Evolutionary conservation across 768 basidiomycete genomes (phyloP).

Genomic region (Leccinum disarticulatum): DNA sequence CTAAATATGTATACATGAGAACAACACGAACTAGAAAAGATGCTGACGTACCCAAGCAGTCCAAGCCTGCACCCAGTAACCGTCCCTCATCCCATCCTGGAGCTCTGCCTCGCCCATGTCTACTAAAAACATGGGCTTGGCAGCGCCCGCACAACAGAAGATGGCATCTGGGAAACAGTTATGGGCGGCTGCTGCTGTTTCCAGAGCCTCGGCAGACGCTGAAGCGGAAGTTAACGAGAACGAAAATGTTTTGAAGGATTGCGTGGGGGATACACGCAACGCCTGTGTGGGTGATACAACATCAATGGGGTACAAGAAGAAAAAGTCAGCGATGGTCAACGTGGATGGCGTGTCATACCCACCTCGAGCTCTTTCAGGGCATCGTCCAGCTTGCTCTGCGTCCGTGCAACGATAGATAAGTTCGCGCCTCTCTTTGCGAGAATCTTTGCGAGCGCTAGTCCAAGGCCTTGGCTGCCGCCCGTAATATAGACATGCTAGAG

Average conservation of each 20-base stretch:
- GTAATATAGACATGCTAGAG: slow-evolving; percentile 81
- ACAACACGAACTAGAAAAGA: background rate
- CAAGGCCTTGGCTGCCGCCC: slow-evolving; percentile 81
- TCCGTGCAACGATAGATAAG: slow-evolving; percentile 83
- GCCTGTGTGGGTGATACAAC: slow-evolving; percentile 36
- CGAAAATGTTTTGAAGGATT: slow-evolving; percentile 66
- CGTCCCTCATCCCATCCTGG: slow-evolving; percentile 37
- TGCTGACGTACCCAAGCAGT: slow-evolving; percentile 41
- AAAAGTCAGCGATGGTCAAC: background rate
- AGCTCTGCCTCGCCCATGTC: slow-evolving; percentile 65
- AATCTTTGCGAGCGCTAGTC: slow-evolving; percentile 67
- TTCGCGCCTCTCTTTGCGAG: slow-evolving; percentile 71
- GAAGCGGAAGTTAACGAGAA: slow-evolving; percentile 56
- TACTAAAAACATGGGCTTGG: slow-evolving; percentile 72
- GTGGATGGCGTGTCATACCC: slow-evolving; percentile 11
- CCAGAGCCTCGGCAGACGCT: slow-evolving; percentile 60
- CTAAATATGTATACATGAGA: slow-evolving; percentile 34
- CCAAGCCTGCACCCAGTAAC: slow-evolving; percentile 44
- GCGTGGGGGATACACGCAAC: slow-evolving; percentile 51
- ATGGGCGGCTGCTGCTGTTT: slow-evolving; percentile 54
- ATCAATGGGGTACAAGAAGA: background rate
- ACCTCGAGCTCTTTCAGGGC: slow-evolving; percentile 70
- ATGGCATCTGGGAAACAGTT: slow-evolving; percentile 71
- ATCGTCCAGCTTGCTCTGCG: slow-evolving; percentile 57
- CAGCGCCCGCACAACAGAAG: slow-evolving; percentile 76